Conservation (phyloP, 2,329 filamentous ascomycete species). For the Arthrobotrys sphaeroides region DNA sequence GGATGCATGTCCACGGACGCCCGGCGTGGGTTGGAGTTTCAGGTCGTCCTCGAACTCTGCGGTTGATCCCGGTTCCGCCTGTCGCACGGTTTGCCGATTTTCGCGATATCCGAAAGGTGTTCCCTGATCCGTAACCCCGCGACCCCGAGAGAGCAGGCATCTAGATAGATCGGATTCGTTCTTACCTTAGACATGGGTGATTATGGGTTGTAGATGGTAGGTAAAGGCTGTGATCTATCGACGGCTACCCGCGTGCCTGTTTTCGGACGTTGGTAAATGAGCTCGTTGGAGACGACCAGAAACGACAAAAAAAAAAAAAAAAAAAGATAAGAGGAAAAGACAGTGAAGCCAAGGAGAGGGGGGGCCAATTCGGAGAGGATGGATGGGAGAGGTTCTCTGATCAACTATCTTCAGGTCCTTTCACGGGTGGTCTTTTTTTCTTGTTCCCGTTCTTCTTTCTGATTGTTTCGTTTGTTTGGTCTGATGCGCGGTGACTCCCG, state of each 20-base stretch:
- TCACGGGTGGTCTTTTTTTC: no score
- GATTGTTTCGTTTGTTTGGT: not conserved
- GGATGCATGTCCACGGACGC: not conserved
- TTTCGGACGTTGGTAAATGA: constrained; percentile 14
- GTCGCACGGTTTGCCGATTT: not conserved
- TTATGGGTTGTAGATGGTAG: not conserved
- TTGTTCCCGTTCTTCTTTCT: not conserved
- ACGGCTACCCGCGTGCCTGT: constrained; percentile 22
- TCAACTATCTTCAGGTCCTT: not conserved
- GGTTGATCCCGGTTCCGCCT: not conserved
- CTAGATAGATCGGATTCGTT: not conserved
- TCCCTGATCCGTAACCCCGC: not conserved
- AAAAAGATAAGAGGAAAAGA: constrained; percentile 7
- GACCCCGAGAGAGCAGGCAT: not conserved
- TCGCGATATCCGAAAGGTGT: not conserved
- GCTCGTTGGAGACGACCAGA: not conserved
- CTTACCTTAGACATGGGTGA: constrained; percentile 33
- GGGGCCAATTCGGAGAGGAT: not conserved
- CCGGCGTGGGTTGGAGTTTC: not conserved
- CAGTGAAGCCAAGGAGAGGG: constrained; percentile 1
- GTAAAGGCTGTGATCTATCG: constrained; percentile 8
- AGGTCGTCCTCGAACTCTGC: not conserved
- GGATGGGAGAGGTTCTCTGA: not conserved
- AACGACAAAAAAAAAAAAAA: not conserved
- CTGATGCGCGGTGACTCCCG: not conserved